phyloP scores from a whole-genome alignment of 176 grass and related monocot species.

The Olyra latifolia region DNA sequence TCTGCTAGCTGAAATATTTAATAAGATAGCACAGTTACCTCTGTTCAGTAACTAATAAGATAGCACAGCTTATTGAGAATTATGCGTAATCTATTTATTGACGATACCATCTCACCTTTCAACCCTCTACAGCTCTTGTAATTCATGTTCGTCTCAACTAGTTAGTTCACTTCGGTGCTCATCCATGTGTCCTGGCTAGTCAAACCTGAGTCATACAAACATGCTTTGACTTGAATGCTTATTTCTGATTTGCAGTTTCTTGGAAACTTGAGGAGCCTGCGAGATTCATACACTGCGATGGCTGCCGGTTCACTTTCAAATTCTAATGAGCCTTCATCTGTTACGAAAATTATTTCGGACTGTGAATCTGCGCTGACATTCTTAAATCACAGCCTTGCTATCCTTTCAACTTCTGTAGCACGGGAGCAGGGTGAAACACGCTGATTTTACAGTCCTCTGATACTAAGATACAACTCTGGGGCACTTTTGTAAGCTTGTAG shows the following conservation, averaged over 20 bases:
- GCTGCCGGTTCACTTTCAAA: constrained; percentile 67
- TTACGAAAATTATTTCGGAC: constrained; percentile 87
- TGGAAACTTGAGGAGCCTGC: constrained; percentile 82
- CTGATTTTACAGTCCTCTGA: constrained; percentile 35
- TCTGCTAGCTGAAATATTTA: not conserved
- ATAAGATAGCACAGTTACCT: too few species aligned
- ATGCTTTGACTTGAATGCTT: constrained; percentile 26
- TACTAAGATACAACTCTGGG: not conserved
- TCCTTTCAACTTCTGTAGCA: constrained; percentile 93
- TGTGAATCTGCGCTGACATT: constrained; percentile 95
- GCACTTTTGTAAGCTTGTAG: constrained; percentile 13
- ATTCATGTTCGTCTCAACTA: not conserved
- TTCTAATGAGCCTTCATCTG: constrained; percentile 75
- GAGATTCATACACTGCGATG: constrained; percentile 89
- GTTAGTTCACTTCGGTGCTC: not conserved
- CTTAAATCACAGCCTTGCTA: constrained; percentile 85
- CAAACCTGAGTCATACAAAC: not conserved
- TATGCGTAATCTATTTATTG: not conserved
- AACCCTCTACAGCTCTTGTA: not conserved
- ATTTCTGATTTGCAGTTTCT: constrained; percentile 65
- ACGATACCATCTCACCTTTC: not conserved
- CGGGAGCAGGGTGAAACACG: constrained; percentile 66
- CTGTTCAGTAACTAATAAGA: not conserved
- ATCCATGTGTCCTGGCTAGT: not conserved
- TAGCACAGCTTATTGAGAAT: not conserved